phyloP scores from a whole-genome alignment of 2,329 filamentous ascomycete genomes.

The Diaporthe capsici region DNA sequence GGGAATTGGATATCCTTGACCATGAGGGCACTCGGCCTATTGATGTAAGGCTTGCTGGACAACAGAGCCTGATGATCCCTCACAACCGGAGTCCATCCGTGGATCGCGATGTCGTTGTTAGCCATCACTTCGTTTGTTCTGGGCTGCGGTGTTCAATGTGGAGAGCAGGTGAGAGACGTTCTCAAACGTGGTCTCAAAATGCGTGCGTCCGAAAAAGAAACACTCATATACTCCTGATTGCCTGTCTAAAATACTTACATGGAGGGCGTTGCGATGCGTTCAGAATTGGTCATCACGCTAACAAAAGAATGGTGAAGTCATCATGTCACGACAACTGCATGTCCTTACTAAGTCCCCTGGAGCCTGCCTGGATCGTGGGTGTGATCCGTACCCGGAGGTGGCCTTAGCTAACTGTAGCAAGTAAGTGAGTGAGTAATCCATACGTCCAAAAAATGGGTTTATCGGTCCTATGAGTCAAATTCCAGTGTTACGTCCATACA shows the following conservation, averaged over 20 bases:
- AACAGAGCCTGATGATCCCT: conserved; percentile 46
- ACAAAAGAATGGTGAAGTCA: neutral
- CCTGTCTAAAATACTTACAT: neutral
- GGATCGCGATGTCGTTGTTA: conserved; percentile 42
- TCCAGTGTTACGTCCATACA: neutral
- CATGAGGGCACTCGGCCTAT: conserved; percentile 53
- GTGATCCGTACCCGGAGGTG: neutral
- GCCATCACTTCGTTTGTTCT: neutral
- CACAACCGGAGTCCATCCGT: conserved; percentile 50
- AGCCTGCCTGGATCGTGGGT: neutral
- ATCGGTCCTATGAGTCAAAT: neutral
- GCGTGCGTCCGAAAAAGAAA: neutral
- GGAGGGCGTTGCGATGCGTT: neutral
- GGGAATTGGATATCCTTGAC: conserved; percentile 62
- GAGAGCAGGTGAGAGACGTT: neutral
- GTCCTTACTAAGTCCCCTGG: neutral
- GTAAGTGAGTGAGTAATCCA: neutral
- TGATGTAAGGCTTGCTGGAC: conserved; percentile 53
- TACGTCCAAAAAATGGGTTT: neutral
- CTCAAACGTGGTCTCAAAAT: neutral
- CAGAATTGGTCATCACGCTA: neutral
- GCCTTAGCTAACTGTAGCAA: neutral
- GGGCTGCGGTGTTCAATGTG: neutral
- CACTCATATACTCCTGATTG: neutral
- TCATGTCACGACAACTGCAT: neutral